Evolutionary conservation across 2,329 filamentous ascomycete genomes (phyloP), one percentile per base, ranked within the genome.

Genomic region (Fusarium brevicatenulatum): DNA sequence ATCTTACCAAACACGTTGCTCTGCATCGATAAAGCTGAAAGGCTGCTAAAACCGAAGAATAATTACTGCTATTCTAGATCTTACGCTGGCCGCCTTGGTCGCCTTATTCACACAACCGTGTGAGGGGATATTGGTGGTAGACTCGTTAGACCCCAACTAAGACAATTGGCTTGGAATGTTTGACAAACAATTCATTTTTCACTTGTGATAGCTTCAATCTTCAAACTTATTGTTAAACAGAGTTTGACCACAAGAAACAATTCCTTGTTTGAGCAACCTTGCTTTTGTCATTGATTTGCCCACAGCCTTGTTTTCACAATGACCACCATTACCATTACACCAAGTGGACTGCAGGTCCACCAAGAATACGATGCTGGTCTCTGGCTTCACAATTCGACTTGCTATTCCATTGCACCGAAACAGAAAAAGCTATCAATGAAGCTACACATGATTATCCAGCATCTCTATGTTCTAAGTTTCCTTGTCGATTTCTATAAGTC

Each of bases 381-480:
- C 1, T 1, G 3, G 19, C n/a, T 37, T 12, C 34, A 25, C 0
- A 2, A 25, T 28, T 37, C 30, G 9, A 30, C 9, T 30, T 30
- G 9, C 30, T 30, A 30, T 11, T 37, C 50, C 10, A 39, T 53
- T 28, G 50, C 50, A 0, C 34, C 34, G 0, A 53, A 53, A 7
- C 34, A 28, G 23, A 25, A 3, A 6, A 53, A 12, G 23, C 23
- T 16, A 2, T 13, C 9, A 5, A 2, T 6, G 8, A 53, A 25
- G 0, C 0, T 25, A 0, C 4, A 37, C 0, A 2, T 5, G 0
- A 0, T 50, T 0, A n/a, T 50, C 7, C n/a, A 34, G 9, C 11
- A 34, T 0, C 30, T 34, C 5, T 23, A 3, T 7, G 0, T 18
- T 5, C 7, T 34, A 0, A 12, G 10, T 15, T 8, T 50, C 0